Evolutionary conservation across 73 alveolate species (phyloP).

Genomic region (Strombidium stylifer): DNA sequence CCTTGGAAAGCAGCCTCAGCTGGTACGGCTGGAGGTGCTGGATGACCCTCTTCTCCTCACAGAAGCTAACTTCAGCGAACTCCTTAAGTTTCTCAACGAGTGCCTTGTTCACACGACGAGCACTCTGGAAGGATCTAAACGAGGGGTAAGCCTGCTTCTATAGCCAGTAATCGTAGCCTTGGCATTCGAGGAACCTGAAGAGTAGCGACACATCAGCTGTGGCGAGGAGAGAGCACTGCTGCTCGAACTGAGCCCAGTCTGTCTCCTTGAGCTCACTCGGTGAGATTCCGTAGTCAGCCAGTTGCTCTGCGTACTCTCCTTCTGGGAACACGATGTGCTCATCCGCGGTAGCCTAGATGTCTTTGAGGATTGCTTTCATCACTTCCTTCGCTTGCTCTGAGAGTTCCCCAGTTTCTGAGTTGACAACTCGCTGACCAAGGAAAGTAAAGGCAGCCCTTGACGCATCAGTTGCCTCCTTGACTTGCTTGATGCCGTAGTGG

Average conservation of each 20-base stretch:
- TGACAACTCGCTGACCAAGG: conserved; percentile 12
- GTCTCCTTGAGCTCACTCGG: background rate
- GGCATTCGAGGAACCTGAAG: conserved; percentile 47
- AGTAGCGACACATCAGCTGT: conserved; percentile 37
- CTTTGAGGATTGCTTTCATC: background rate
- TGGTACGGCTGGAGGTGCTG: conserved; percentile 43
- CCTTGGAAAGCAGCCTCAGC: conserved; percentile 49
- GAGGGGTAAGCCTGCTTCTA: conserved; percentile 26
- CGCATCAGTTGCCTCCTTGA: conserved; percentile 19
- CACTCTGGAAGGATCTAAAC: background rate
- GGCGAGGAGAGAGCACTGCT: background rate
- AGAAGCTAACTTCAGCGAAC: conserved; percentile 66
- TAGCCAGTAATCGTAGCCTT: conserved; percentile 80
- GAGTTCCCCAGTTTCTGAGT: background rate
- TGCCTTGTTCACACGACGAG: background rate
- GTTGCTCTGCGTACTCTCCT: background rate
- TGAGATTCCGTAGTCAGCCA: conserved; percentile 26
- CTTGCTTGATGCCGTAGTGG: background rate
- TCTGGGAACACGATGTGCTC: conserved; percentile 4
- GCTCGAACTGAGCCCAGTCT: conserved; percentile 11
- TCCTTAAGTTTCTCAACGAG: conserved; percentile 53
- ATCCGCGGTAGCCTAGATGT: background rate
- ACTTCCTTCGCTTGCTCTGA: no score
- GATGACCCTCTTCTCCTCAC: conserved; percentile 72
- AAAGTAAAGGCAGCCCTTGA: conserved; percentile 12